phyloP scores from a whole-genome alignment of 1,139 yeast species.

The Yamadazyma blattariae region DNA sequence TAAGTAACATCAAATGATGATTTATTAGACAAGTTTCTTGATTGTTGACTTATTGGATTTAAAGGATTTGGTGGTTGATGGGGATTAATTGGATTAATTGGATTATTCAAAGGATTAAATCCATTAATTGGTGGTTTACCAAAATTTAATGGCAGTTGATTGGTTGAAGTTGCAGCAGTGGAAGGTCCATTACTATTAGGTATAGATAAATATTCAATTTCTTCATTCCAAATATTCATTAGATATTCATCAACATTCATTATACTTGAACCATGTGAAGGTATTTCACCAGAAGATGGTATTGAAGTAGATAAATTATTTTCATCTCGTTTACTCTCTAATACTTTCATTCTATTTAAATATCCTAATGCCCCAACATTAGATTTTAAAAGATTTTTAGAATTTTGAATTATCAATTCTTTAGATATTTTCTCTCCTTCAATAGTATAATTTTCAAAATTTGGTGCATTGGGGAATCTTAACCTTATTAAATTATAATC shows the following conservation, averaged over 20 bases:
- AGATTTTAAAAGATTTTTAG: constrained; percentile 7
- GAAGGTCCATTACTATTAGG: neutral
- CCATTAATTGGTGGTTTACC: neutral
- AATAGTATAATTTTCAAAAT: constrained; percentile 7
- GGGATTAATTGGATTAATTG: neutral
- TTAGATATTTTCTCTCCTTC: constrained; percentile 2
- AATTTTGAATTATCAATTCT: neutral
- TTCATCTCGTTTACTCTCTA: neutral
- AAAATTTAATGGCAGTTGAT: constrained; percentile 1
- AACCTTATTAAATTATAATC: constrained; percentile 40
- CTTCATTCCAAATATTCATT: constrained; percentile 10
- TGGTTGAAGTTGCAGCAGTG: neutral
- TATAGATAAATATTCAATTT: constrained; percentile 5
- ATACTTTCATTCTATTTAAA: constrained; percentile 11
- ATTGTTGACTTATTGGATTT: neutral
- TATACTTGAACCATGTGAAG: neutral
- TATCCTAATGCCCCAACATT: constrained; percentile 17
- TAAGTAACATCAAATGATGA: constrained; percentile 10
- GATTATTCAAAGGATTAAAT: neutral
- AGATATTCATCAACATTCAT: constrained; percentile 6
- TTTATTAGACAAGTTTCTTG: constrained; percentile 2
- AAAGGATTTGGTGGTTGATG: too few species aligned
- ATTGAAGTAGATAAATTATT: too few species aligned
- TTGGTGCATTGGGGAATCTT: constrained; percentile 23
- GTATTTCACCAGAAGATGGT: neutral